Percentiles rank a stretch among this genome's conserved stretches.
phyloP scores from a whole-genome alignment of 1,284 basidiomycete genomes.

The Rhodotorula mucilaginosa region DNA sequence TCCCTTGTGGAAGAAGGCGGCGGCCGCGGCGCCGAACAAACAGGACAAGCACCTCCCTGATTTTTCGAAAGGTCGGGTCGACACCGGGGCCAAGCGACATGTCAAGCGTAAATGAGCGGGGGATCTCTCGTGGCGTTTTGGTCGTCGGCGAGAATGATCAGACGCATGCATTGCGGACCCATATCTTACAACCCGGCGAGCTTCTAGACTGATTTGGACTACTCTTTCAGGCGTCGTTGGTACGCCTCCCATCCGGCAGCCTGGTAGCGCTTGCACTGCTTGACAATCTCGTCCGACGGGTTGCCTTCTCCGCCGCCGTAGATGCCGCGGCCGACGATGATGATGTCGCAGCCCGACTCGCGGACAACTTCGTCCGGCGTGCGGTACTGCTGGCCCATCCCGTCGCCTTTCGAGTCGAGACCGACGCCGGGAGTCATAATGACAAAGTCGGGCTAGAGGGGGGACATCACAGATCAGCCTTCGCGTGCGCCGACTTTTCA shows the following conservation, averaged over 20 bases:
- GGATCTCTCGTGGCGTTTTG: not conserved
- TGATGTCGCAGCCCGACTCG: slow-evolving; percentile 89
- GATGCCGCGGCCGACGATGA: slow-evolving; percentile 95
- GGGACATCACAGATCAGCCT: too few relatives aligned
- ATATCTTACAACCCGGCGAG: not conserved
- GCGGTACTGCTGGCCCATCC: slow-evolving; percentile 93
- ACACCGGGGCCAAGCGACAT: not conserved
- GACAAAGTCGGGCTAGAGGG: slow-evolving; percentile 69
- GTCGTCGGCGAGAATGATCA: slow-evolving; percentile 1
- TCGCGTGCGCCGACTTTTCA: too few relatives aligned
- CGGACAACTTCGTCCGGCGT: slow-evolving; percentile 82
- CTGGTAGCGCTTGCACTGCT: slow-evolving; percentile 78
- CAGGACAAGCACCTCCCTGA: slow-evolving; percentile 7
- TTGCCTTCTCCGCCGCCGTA: slow-evolving; percentile 71
- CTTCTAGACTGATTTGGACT: not conserved
- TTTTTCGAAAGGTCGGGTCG: not conserved
- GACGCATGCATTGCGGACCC: not conserved
- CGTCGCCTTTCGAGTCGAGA: slow-evolving; percentile 76
- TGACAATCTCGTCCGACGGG: slow-evolving; percentile 60
- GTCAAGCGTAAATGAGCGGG: not conserved
- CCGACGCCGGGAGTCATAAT: slow-evolving; percentile 92
- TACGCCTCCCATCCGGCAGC: slow-evolving; percentile 91
- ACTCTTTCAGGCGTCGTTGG: slow-evolving; percentile 27
- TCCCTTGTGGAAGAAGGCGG: not conserved
- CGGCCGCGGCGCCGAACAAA: not conserved